phyloP scores from a whole-genome alignment of 176 grass and related monocot genomes.

The Zoysia japonica region DNA sequence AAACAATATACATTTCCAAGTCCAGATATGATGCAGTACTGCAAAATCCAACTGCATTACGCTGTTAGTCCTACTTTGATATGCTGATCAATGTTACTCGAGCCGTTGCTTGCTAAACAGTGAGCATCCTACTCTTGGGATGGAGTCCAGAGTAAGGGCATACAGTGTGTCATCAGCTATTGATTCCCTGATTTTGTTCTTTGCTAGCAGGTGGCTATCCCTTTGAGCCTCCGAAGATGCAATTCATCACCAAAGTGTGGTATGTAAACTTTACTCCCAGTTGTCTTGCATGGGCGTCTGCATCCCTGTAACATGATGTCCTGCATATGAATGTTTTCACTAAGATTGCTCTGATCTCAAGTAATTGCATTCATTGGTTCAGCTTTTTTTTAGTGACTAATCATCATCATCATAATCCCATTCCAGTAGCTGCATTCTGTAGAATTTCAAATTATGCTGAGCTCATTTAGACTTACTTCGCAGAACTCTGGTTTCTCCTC shows the following conservation, averaged over 20 bases:
- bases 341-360: background rate
- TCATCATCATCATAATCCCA: too few species aligned
- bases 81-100: background rate
- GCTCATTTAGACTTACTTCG: background rate
- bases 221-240: slow-evolving; percentile 99
- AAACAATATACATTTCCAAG: background rate
- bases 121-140: background rate
- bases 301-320: background rate
- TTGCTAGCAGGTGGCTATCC: slow-evolving; percentile 87
- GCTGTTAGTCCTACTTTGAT: background rate
- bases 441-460: background rate
- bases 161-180: background rate
- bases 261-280: slow-evolving; percentile 42
- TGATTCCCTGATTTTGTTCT: slow-evolving; percentile 11
- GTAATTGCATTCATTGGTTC: background rate
- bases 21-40: background rate
- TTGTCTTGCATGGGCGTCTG: background rate
- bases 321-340: background rate
- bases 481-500: slow-evolving; percentile 33
- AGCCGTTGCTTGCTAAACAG: background rate
- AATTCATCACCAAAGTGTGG: slow-evolving; percentile 99
- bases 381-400: background rate
- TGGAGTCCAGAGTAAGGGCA: background rate
- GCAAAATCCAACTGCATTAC: background rate
- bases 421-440: background rate